A percentile compares a stretch with the other conserved stretches of the same genome.
phyloP scores from a whole-genome alignment of 225 moss, liverwort and hornwort species.

The Physcomitrium patens region DNA sequence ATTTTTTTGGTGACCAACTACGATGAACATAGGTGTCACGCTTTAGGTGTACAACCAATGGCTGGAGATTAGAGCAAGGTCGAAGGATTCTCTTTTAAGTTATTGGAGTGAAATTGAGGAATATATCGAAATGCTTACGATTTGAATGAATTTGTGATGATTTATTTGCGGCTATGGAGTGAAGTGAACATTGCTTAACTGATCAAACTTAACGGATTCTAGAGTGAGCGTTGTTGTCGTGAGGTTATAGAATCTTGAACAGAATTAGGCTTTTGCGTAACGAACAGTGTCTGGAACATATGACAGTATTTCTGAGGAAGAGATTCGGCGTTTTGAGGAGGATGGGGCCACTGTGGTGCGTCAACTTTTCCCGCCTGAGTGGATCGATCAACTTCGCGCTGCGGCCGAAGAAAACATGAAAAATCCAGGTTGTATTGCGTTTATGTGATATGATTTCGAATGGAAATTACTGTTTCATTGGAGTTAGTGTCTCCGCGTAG shows the following conservation, averaged over 20 bases:
- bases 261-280: neutral
- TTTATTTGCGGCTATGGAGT: conserved; percentile 15
- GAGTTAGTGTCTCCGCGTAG: conserved; percentile 4
- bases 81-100: no score
- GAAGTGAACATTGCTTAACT: neutral
- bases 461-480: conserved; percentile 18
- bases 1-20: neutral
- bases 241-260: neutral
- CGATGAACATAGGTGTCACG: no score
- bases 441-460: neutral
- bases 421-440: conserved; percentile 62
- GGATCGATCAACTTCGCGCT: conserved; percentile 77
- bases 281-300: neutral
- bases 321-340: conserved; percentile 76
- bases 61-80: no score
- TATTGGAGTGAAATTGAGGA: no score
- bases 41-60: no score
- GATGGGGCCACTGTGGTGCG: conserved; percentile 93
- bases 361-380: conserved; percentile 77
- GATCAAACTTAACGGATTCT: neutral
- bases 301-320: conserved; percentile 69
- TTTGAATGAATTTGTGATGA: conserved; percentile 8
- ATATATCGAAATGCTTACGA: neutral
- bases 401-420: conserved; percentile 88
- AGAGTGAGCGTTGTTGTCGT: conserved; percentile 5